Base-by-base conservation (phyloP, 352 stramenopile species). In the Phytophthora pini region DNA sequence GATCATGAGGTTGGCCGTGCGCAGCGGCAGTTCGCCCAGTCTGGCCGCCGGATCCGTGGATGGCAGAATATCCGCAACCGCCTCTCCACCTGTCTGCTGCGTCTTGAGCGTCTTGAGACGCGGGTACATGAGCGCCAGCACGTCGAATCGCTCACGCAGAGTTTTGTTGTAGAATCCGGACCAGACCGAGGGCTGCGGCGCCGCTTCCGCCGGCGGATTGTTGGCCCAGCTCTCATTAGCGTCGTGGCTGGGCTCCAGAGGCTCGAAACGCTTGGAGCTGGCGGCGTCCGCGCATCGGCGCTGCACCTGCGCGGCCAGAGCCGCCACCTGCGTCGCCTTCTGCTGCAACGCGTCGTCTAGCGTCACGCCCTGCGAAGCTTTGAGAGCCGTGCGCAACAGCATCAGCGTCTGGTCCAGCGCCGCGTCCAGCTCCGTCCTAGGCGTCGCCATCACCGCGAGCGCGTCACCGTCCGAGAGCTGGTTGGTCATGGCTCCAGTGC, bases 91-190 rank as follows among this genome's bases (percentile, higher is more conserved):
- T 26, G 53, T 32, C 45, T 71, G 53, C 45, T 65, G 52, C 15
- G 74, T 57, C 51, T 82, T 81, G 38, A 83, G 51, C 9, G 72
- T 83, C 53, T 80, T 74, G 34, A 94, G 70, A 8, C 74, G 72
- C 46, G 87, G 87, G 57, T 92, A 93, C 84, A 95, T 93, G 65
- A 94, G 80, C 65, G 82, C 76, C n/a, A 95, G 76, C 68, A 95
- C 82, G 57, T 95, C 87, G 12, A 80, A 83, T 54, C 87, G 83
- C 53, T 95, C 87, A 6, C 84, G 85, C 50, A 94, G 67, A 44
- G 87, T 95, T 76, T 95, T 95, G 78, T 92, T 95, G 75, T 95
- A 95, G 46, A 95, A 95, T 2, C 87, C 87, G 11, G 87, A 95
- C 87, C 87, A 95, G 26, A 95, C 71, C 3, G 84, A 93, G 49